Evolutionary conservation across 1,139 yeast genomes (phyloP).

Genomic region (Diutina rugosa): DNA sequence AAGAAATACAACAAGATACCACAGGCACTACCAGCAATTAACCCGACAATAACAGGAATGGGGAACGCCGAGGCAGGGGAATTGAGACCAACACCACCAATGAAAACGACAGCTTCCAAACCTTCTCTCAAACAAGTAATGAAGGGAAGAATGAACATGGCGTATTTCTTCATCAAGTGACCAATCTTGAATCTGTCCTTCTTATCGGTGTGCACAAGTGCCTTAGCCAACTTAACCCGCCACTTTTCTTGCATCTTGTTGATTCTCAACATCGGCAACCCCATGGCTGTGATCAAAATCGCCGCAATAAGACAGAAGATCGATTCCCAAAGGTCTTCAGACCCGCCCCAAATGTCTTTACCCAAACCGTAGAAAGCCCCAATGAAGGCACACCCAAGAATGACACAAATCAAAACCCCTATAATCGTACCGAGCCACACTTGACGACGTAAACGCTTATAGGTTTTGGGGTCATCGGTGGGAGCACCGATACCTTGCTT

Average conservation of each 20-base stretch:
- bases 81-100: conserved; percentile 80
- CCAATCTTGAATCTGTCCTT: conserved; percentile 9
- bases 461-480: conserved; percentile 65
- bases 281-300: conserved; percentile 76
- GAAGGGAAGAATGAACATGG: conserved; percentile 68
- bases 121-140: conserved; percentile 85
- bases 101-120: conserved; percentile 80
- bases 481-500: conserved; percentile 61
- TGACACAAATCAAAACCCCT: conserved; percentile 64
- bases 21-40: conserved; percentile 56
- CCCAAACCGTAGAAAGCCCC: conserved; percentile 73
- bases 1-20: conserved; percentile 63
- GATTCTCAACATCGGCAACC: conserved; percentile 80
- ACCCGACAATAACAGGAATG: conserved; percentile 66
- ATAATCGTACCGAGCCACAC: conserved; percentile 22
- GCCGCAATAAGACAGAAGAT: conserved; percentile 74
- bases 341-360: conserved; percentile 68
- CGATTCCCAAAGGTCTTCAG: conserved; percentile 95
- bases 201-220: conserved; percentile 31
- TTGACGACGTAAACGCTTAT: conserved; percentile 35
- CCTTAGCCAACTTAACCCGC: conserved; percentile 78
- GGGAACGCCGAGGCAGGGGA: conserved; percentile 76
- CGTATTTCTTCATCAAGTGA: conserved; percentile 44
- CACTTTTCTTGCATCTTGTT: conserved; percentile 88
- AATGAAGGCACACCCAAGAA: conserved; percentile 76